Percentiles rank a stretch among this genome's conserved stretches.
phyloP scores from a whole-genome alignment of 257 asterid species.

The Fraxinus excelsior region DNA sequence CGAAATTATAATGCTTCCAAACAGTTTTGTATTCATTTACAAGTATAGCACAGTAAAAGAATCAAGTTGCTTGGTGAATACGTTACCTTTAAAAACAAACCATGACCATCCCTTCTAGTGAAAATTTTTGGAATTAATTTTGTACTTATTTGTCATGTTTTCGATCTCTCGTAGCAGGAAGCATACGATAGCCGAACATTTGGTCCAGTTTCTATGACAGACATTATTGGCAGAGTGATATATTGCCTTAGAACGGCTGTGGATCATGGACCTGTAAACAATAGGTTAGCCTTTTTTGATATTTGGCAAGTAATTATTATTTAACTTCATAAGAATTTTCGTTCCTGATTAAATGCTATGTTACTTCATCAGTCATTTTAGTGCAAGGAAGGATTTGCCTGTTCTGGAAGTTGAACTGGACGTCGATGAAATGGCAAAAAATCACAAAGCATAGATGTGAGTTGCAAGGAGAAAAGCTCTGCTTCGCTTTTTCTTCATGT shows the following conservation, averaged over 20 bases:
- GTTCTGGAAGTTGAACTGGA: slow-evolving; percentile 82
- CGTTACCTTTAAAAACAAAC: not conserved
- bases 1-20: no score
- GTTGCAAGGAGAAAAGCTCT: slow-evolving; percentile 1
- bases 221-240: slow-evolving; percentile 76
- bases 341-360: not conserved
- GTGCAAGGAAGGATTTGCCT: slow-evolving; percentile 57
- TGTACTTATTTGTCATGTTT: slow-evolving; percentile 6
- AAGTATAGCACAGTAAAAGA: not conserved
- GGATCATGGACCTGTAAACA: slow-evolving; percentile 80
- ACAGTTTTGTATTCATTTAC: not conserved
- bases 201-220: slow-evolving; percentile 75
- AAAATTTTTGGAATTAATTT: not conserved
- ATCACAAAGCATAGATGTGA: slow-evolving; percentile 54
- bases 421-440: slow-evolving; percentile 73
- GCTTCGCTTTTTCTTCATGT: slow-evolving; percentile 15
- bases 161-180: slow-evolving; percentile 50
- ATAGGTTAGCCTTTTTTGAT: slow-evolving; percentile 51
- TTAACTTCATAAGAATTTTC: slow-evolving; percentile 6
- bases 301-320: not conserved
- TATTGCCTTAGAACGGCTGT: slow-evolving; percentile 74
- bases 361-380: slow-evolving; percentile 43
- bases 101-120: not conserved
- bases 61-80: not conserved
- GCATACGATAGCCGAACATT: slow-evolving; percentile 79